Evolutionary conservation across 495 filamentous ascomycete species (phyloP), one percentile per base, ranked within the genome.

Genomic region (Trichoderma erinaceum): DNA sequence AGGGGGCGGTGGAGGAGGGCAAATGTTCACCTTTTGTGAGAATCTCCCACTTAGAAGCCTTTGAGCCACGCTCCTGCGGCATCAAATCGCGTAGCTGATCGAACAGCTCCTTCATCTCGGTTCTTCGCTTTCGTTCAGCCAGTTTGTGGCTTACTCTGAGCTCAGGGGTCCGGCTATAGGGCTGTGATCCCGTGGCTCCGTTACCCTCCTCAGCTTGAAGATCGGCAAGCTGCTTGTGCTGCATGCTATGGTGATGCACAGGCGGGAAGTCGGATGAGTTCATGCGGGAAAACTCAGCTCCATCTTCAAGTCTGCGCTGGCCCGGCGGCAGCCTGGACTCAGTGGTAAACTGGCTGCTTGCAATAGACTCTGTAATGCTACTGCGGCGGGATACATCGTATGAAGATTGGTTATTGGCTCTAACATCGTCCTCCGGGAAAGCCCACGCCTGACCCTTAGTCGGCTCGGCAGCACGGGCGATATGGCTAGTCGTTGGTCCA

Each of bases 21-120:
- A 11, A 32, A 50, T 23, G 71, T 80, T 44, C 83, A 96, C 93
- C 91, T 85, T 94, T 93, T 12, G 92, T 96, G n/a, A 99, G 77
- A 43, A 97, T 96, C 73, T 99, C 95, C 96, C 96, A 99, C 78
- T 99, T 99, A 74, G 93, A 97, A 4, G 94, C 93, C 74, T 98
- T 99, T 58, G 90, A 90, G 23, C 93, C 94, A 65, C 93, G 87
- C 68, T 90, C 90, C 67, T 92, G 88, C 7, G 94, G 94, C 70
- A 97, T 87, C 50, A 92, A 84, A 66, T 88, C 83, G 46, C 93
- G 87, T 29, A 99, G 79, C 61, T 89, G 84, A 70, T 99, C 95
- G 75, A 98, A 98, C 8, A 97, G 83, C 74, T 93, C 89, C 77
- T 99, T 99, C 95, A 99, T 98, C 75, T 99, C 95, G 64, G 92